A percentile compares a stretch with the other conserved stretches of the same genome.
Evolutionary conservation across 768 basidiomycete genomes (phyloP).

Genomic region (Russula vinacea): DNA sequence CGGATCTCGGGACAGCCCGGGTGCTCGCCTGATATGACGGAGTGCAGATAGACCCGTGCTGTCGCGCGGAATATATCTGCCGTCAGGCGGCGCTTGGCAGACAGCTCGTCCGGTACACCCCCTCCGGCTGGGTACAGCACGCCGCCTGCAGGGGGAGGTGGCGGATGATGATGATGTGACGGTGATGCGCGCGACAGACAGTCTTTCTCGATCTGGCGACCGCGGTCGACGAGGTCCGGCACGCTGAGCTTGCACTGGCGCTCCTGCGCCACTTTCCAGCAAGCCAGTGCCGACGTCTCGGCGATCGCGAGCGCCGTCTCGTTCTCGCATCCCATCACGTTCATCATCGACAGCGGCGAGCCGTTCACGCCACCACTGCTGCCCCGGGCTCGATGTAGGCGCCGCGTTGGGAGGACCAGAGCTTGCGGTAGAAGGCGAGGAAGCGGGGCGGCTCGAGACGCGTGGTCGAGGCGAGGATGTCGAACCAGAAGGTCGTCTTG

Average conservation of each 20-base stretch:
- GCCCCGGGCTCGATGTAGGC: constrained; percentile 39
- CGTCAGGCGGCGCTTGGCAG: constrained; percentile 39
- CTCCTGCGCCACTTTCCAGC: constrained; percentile 56
- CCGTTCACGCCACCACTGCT: not conserved
- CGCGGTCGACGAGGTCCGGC: constrained; percentile 55
- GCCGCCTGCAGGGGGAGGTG: not conserved
- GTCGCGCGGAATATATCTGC: constrained; percentile 64
- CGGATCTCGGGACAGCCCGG: constrained; percentile 64
- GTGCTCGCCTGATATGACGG: constrained; percentile 70
- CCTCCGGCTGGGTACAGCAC: constrained; percentile 4
- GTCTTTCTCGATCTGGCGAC: constrained; percentile 48
- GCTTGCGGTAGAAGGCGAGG: constrained; percentile 49
- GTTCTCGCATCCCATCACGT: constrained; percentile 84
- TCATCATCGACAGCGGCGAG: constrained; percentile 66
- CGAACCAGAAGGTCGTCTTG: constrained; percentile 85
- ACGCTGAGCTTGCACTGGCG: constrained; percentile 51
- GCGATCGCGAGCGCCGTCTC: constrained; percentile 74
- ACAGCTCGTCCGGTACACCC: constrained; percentile 29
- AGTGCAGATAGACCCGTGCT: constrained; percentile 69
- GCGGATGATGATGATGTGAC: not conserved
- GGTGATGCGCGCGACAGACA: constrained; percentile 30
- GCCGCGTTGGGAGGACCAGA: constrained; percentile 49
- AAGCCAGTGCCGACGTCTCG: constrained; percentile 61
- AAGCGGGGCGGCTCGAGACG: constrained; percentile 58
- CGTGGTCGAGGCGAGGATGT: constrained; percentile 77